These are phyloP conservation scores for Pythium chondricola DNA, from an alignment of 352 stramenopile genomes.

Conservation along the genomic window DNA sequence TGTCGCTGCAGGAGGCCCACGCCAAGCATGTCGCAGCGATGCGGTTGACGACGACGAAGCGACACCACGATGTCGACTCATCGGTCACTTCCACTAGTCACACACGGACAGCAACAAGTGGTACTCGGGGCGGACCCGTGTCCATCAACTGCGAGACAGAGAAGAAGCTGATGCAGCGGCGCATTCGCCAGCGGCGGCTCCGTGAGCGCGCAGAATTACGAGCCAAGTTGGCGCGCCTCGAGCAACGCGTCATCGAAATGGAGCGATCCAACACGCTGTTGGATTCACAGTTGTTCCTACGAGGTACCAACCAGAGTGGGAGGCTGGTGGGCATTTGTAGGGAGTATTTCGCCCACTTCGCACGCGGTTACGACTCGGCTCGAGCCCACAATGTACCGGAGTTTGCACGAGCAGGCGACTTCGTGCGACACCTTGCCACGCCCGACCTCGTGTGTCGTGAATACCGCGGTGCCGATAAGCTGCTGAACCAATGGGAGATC, in stretches of 20 bases:
- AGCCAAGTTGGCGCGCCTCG: constrained; percentile 28
- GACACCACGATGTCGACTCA: no score
- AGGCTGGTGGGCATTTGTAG: constrained; percentile 31
- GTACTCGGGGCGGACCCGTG: neutral
- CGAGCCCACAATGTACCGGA: constrained; percentile 1
- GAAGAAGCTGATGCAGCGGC: constrained; percentile 14
- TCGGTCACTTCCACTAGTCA: no score
- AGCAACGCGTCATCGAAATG: constrained; percentile 25
- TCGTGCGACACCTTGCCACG: constrained; percentile 30
- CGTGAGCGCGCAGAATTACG: constrained; percentile 13
- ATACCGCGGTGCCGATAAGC: constrained; percentile 32
- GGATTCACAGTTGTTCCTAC: constrained; percentile 31
- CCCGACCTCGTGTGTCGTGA: constrained; percentile 37
- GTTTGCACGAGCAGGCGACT: constrained; percentile 11
- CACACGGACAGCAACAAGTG: no score
- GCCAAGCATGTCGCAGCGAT: neutral
- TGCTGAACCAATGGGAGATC: constrained; percentile 49
- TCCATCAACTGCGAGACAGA: constrained; percentile 28
- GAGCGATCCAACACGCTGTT: constrained; percentile 33
- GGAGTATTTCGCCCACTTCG: constrained; percentile 44
- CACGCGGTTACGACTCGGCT: constrained; percentile 29
- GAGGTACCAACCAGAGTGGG: constrained; percentile 33
- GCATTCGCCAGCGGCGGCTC: neutral
- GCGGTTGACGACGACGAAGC: neutral
- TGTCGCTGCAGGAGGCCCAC: constrained; percentile 16